A percentile compares a stretch with the other conserved stretches of the same genome.
phyloP scores from a whole-genome alignment of 805 yeast species.

The Vanderwaltozyma polyspora region DNA sequence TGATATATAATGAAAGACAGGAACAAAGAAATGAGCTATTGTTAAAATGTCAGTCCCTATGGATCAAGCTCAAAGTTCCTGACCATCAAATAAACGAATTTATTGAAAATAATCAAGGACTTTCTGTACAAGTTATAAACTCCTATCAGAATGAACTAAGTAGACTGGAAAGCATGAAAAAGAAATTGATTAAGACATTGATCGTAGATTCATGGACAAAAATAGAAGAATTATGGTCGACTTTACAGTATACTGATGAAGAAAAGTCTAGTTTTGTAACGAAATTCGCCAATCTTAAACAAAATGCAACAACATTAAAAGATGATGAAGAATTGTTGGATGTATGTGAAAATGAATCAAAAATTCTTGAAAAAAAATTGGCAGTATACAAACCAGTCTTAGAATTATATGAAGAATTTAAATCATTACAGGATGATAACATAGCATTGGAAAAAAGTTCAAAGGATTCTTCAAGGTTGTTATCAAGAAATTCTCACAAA shows the following conservation, averaged over 20 bases:
- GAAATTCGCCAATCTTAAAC: constrained; percentile 8
- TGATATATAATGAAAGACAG: constrained; percentile 27
- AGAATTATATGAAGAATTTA: constrained; percentile 42
- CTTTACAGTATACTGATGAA: constrained; percentile 44
- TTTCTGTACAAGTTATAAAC: constrained; percentile 37
- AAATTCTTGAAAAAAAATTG: constrained; percentile 37
- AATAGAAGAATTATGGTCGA: constrained; percentile 52
- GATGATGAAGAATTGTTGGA: constrained; percentile 51
- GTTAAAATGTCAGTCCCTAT: constrained; percentile 36
- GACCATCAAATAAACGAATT: constrained; percentile 33
- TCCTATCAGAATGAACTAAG: constrained; percentile 45
- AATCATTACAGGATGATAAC: constrained; percentile 49
- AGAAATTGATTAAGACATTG: constrained; percentile 54
- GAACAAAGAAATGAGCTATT: constrained; percentile 26
- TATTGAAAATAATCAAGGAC: constrained; percentile 30
- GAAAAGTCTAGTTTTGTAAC: constrained; percentile 40
- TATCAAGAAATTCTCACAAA: constrained; percentile 66
- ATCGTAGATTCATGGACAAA: constrained; percentile 49
- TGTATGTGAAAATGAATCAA: constrained; percentile 54
- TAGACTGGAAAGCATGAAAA: constrained; percentile 48
- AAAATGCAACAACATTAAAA: constrained; percentile 17
- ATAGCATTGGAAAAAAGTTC: constrained; percentile 53
- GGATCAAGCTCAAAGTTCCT: constrained; percentile 48
- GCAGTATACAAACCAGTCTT: constrained; percentile 45
- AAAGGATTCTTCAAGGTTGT: constrained; percentile 68